These are phyloP conservation scores for Lignosus rhinocerotis DNA, from an alignment of 1,284 basidiomycete species.

Conservation along the genomic window DNA sequence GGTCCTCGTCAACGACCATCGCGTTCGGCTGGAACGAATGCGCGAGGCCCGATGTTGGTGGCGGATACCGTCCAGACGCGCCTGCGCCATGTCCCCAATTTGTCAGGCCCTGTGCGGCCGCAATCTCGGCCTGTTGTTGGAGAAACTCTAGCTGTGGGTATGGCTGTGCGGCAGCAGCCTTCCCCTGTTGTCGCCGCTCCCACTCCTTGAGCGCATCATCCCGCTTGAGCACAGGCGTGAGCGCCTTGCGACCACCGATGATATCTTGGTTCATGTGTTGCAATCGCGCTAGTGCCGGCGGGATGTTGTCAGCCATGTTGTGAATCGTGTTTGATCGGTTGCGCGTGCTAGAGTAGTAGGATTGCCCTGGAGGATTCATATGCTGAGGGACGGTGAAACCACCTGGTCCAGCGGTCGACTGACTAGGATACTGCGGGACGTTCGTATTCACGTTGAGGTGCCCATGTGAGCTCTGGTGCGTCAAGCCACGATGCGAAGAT, in stretches of 20 bases:
- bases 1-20: slow-evolving; percentile 64
- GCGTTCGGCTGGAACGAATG: slow-evolving; percentile 61
- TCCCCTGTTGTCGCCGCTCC: slow-evolving; percentile 79
- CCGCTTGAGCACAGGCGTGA: slow-evolving; percentile 87
- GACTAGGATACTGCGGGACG: slow-evolving; percentile 42
- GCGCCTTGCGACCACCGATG: slow-evolving; percentile 75
- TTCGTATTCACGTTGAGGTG: slow-evolving; percentile 44
- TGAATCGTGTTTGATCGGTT: slow-evolving; percentile 89
- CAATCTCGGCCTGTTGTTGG: slow-evolving; percentile 90
- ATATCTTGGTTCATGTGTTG: slow-evolving; percentile 89
- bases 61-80: slow-evolving; percentile 46
- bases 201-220: slow-evolving; percentile 90
- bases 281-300: slow-evolving; percentile 85
- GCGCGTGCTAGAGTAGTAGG: slow-evolving; percentile 64
- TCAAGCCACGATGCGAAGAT: slow-evolving; percentile 32
- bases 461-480: slow-evolving; percentile 52
- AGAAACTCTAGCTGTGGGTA: slow-evolving; percentile 88
- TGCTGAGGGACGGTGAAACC: slow-evolving; percentile 35
- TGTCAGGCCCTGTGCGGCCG: slow-evolving; percentile 57
- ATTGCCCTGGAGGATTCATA: slow-evolving; percentile 56
- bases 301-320: slow-evolving; percentile 86
- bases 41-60: slow-evolving; percentile 68
- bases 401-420: slow-evolving; percentile 32
- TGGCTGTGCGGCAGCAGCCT: slow-evolving; percentile 62
- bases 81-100: slow-evolving; percentile 46